A percentile compares a stretch with the other conserved stretches of the same genome.
Conservation (phyloP, 2,329 filamentous ascomycete genomes). For the Teratosphaeria epicoccoides region DNA sequence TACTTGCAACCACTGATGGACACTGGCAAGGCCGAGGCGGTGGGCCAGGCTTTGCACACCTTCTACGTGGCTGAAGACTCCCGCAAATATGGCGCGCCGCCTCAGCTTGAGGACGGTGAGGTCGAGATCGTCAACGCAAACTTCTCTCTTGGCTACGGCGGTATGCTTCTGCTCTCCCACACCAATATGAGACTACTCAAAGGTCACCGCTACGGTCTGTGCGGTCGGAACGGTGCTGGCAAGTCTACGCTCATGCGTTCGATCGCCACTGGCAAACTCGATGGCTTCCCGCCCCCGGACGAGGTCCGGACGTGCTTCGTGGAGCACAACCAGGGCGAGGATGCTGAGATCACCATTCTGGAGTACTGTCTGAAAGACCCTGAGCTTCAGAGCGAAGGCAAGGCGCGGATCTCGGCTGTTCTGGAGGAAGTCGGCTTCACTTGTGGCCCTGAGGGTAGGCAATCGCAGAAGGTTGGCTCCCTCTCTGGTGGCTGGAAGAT, state of each 20-base stretch:
- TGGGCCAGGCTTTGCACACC: slow-evolving; percentile 64
- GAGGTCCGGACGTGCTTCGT: slow-evolving; percentile 94
- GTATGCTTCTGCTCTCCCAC: slow-evolving; percentile 92
- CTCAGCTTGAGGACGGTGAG: slow-evolving; percentile 85
- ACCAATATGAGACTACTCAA: slow-evolving; percentile 91
- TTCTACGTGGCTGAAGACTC: slow-evolving; percentile 76
- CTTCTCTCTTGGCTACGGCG: slow-evolving; percentile 94
- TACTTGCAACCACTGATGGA: slow-evolving; percentile 66
- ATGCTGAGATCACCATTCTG: slow-evolving; percentile 90
- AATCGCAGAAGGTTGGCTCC: slow-evolving; percentile 82
- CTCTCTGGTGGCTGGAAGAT: slow-evolving; percentile 99
- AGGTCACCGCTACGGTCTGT: slow-evolving; percentile 93
- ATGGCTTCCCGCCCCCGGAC: slow-evolving; percentile 89
- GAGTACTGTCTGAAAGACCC: slow-evolving; percentile 89
- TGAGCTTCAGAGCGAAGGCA: slow-evolving; percentile 66
- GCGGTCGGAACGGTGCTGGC: slow-evolving; percentile 90
- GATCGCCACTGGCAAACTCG: slow-evolving; percentile 89
- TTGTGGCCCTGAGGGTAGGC: slow-evolving; percentile 74
- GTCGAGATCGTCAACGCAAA: slow-evolving; percentile 94
- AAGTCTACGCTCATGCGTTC: slow-evolving; percentile 99
- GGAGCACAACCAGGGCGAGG: slow-evolving; percentile 97
- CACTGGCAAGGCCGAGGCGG: slow-evolving; percentile 49
- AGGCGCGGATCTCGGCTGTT: slow-evolving; percentile 71
- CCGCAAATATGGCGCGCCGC: slow-evolving; percentile 72
- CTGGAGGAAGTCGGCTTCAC: slow-evolving; percentile 91